Base-by-base conservation (phyloP, 2,329 filamentous ascomycete species). In the Aspergillus sp. region DNA sequence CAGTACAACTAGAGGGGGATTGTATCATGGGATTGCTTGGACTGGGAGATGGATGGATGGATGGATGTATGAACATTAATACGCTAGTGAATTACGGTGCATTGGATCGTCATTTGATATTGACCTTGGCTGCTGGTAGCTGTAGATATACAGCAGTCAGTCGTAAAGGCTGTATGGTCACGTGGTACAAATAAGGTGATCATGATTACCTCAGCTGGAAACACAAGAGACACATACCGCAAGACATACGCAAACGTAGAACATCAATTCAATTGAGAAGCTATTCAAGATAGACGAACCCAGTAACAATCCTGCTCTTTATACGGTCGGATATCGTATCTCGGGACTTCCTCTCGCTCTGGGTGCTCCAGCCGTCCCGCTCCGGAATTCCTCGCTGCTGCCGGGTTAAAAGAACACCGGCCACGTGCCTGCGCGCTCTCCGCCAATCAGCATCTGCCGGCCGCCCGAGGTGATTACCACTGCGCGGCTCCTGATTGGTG, bases 1-100 rank as follows among this genome's bases (percentile, higher is more conserved):
- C 94, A 97, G 78, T 99, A 99, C 83, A 99, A 99, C 77, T 97
- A 96, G 71, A 64, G 46, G 55, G 52, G 52, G 42, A 17, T 56
- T 65, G n/a, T 42, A 19, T 53, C 50, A 58, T 63, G 58, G 67
- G 60, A 61, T 65, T 56, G 56, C 57, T 60, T 10, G 25, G 25
- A 10, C n/a, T 29, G 6, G 25, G 25, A 61, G 61, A 64, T 56
- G 60, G 62, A 63, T 69, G 25, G 61, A 64, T 56, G 60, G 62
- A 63, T 69, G 25, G 7, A 64, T 71, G 54, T 60, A 70, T 63
- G 64, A 70, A 65, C 62, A 65, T 56, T 38, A 38, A n/a, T 38
- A 38, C n/a, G n/a, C 34, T 38, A n/a, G 34, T 36, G 13, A 13
- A 29, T 29, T 29, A 25, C 25, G 25, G 25, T 29, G 25, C 25